A percentile compares a stretch with the other conserved stretches of the same genome.
phyloP scores from a whole-genome alignment of 139 green algal genomes.

The Yamagishiella unicocca region DNA sequence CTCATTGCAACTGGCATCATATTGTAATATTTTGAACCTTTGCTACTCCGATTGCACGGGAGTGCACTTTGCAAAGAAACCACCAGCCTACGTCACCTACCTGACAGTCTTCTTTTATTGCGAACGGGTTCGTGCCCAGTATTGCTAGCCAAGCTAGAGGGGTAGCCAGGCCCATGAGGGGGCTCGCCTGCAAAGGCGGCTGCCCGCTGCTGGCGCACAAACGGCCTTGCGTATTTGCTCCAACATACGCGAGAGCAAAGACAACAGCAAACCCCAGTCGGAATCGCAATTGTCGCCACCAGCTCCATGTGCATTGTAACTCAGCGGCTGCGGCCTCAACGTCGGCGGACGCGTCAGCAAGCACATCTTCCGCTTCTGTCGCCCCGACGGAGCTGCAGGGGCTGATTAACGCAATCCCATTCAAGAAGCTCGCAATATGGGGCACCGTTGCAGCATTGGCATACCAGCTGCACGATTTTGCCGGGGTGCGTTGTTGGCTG shows the following conservation, averaged over 20 bases:
- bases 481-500: slow-evolving; percentile 72
- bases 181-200: slow-evolving; percentile 43
- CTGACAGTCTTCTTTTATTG: not conserved
- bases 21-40: too few relatives aligned
- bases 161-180: slow-evolving; percentile 20
- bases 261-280: not conserved
- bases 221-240: not conserved
- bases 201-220: slow-evolving; percentile 12
- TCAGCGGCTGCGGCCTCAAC: not conserved
- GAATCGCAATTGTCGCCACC: not conserved
- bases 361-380: not conserved
- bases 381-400: slow-evolving; percentile 65
- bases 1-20: too few relatives aligned
- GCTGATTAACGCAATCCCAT: slow-evolving; percentile 77
- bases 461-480: slow-evolving; percentile 88
- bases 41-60: too few relatives aligned
- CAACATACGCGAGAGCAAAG: not conserved
- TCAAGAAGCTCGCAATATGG: slow-evolving; percentile 78
- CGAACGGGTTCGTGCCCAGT: not conserved
- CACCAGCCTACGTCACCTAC: not conserved
- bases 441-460: slow-evolving; percentile 62
- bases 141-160: not conserved
- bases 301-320: slow-evolving; percentile 7
- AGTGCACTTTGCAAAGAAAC: too few relatives aligned
- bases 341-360: not conserved